phyloP scores from a whole-genome alignment of 1,284 basidiomycete species.

The Leccinum solheimii region DNA sequence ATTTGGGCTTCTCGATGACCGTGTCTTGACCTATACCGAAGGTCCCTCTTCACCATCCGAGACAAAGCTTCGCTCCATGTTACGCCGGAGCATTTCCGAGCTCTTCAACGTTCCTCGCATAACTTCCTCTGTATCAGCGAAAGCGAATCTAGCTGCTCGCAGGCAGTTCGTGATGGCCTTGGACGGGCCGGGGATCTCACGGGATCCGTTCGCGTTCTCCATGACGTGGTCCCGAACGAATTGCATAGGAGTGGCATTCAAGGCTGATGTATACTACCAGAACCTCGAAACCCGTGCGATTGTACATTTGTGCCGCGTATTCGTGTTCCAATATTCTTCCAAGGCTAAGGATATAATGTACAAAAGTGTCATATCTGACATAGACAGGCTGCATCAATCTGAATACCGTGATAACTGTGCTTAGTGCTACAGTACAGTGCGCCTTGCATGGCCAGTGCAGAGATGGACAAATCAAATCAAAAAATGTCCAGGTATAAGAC shows the following conservation, averaged over 20 bases:
- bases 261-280: conserved; percentile 48
- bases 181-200: conserved; percentile 50
- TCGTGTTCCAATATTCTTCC: no score
- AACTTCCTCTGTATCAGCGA: conserved; percentile 41
- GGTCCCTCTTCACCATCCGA: conserved; percentile 28
- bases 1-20: conserved; percentile 48
- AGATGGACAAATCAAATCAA: no score
- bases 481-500: no score
- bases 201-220: conserved; percentile 47
- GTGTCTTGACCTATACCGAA: conserved; percentile 43
- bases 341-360: no score
- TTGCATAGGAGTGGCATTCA: conserved; percentile 50
- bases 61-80: conserved; percentile 36
- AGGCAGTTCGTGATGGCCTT: conserved; percentile 50
- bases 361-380: no score
- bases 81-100: conserved; percentile 41
- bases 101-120: conserved; percentile 38
- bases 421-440: no score
- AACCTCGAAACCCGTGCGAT: conserved; percentile 48
- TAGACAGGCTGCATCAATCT: no score
- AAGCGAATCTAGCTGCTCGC: conserved; percentile 43
- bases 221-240: conserved; percentile 49
- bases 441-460: no score
- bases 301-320: conserved; percentile 40
- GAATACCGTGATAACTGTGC: no score